A percentile compares a stretch with the other conserved stretches of the same genome.
Conservation (phyloP, 495 filamentous ascomycete species). For the Sabuloglossum arenarium region DNA sequence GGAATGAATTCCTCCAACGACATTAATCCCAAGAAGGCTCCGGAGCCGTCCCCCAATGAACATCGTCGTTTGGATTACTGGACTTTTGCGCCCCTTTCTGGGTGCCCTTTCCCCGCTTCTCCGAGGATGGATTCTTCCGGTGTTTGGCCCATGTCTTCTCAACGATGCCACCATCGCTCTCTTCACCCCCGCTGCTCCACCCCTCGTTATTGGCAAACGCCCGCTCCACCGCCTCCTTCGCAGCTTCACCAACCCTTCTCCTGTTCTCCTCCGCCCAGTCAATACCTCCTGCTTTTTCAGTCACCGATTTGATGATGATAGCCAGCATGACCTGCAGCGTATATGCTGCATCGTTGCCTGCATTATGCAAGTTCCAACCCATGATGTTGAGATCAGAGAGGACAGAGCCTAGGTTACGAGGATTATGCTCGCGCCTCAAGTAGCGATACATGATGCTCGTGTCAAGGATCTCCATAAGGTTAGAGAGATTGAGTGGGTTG, state of each 20-base stretch:
- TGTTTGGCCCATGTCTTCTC: neutral
- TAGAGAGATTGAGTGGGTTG: constrained; percentile 26
- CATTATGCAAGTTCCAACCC: constrained; percentile 61
- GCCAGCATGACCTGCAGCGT: constrained; percentile 57
- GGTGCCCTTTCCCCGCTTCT: neutral
- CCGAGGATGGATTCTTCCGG: neutral
- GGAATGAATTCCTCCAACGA: too few species aligned
- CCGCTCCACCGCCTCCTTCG: constrained; percentile 9
- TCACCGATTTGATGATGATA: constrained; percentile 26
- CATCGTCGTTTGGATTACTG: neutral
- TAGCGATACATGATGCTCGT: constrained; percentile 45
- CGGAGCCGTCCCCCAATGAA: neutral
- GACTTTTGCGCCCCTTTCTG: neutral
- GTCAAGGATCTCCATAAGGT: constrained; percentile 45
- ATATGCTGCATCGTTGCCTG: constrained; percentile 83
- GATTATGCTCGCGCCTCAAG: constrained; percentile 25
- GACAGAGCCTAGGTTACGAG: constrained; percentile 34
- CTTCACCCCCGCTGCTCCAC: constrained; percentile 13
- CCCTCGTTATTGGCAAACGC: constrained; percentile 12
- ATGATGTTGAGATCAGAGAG: constrained; percentile 40
- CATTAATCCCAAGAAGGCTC: too few species aligned
- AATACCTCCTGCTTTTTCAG: neutral
- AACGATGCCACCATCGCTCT: constrained; percentile 11
- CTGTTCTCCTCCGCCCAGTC: constrained; percentile 1
- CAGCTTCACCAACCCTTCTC: constrained; percentile 2